Percentiles rank a stretch among this genome's conserved stretches.
phyloP scores from a whole-genome alignment of 768 basidiomycete species.

The Gloeopeniophorella convolvens region DNA sequence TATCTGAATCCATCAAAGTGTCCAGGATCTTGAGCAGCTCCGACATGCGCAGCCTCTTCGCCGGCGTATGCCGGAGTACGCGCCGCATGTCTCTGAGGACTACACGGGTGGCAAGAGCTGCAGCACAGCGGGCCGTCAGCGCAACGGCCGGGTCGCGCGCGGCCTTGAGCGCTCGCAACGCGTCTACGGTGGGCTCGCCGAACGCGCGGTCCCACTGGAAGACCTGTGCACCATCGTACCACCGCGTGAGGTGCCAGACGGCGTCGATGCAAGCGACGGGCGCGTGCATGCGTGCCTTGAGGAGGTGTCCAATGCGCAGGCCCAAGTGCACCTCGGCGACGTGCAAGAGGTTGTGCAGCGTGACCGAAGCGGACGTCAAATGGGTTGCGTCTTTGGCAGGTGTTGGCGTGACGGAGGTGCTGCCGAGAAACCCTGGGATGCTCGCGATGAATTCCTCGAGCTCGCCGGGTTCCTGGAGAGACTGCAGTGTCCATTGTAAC shows the following conservation, averaged over 20 bases:
- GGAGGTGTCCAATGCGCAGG: constrained; percentile 9
- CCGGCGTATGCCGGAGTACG: background rate
- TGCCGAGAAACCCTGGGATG: constrained; percentile 6
- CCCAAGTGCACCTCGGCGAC: background rate
- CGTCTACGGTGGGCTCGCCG: background rate
- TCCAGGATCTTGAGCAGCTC: too few species aligned
- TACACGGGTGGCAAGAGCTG: constrained; percentile 1
- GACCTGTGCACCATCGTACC: background rate
- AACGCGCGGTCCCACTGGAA: constrained; percentile 6
- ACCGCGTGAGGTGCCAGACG: constrained; percentile 6
- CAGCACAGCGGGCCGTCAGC: constrained; percentile 1
- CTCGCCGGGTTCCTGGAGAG: constrained; percentile 7
- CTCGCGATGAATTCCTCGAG: constrained; percentile 9
- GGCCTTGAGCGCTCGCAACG: constrained; percentile 4
- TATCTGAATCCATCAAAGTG: too few species aligned
- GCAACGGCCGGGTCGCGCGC: constrained; percentile 3
- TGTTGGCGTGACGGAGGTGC: background rate
- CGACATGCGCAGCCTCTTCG: constrained; percentile 1
- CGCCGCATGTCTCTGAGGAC: constrained; percentile 5
- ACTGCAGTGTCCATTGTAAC: constrained; percentile 7
- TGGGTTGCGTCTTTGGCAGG: too few species aligned
- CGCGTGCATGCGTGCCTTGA: background rate
- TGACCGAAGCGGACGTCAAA: background rate
- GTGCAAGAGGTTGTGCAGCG: constrained; percentile 2
- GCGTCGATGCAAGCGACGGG: constrained; percentile 2